A percentile compares a stretch with the other conserved stretches of the same genome.
Evolutionary conservation across 352 stramenopile species (phyloP).

Genomic region (Phytophthora sansomeana): DNA sequence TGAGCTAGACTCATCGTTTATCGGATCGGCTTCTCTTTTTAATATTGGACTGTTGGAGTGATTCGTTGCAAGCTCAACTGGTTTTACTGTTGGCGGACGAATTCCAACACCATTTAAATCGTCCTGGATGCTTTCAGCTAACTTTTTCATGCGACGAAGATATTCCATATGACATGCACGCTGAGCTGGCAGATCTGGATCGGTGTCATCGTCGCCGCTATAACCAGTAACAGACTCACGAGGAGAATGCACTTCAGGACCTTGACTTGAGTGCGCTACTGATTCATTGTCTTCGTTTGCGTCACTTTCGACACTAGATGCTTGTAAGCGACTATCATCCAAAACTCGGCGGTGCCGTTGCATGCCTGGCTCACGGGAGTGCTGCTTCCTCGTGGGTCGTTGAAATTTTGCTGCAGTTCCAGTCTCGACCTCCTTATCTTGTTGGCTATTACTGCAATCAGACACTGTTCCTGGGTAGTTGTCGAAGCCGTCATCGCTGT

Average conservation of each 20-base stretch:
- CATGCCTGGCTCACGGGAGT: background rate
- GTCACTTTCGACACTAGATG: constrained; percentile 10
- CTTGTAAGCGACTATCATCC: constrained; percentile 33
- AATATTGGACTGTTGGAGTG: background rate
- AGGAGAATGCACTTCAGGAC: constrained; percentile 3
- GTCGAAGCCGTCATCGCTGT: constrained; percentile 43
- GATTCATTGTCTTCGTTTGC: constrained; percentile 16
- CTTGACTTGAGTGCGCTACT: constrained; percentile 6
- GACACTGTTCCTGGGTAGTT: constrained; percentile 19
- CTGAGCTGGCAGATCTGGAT: constrained; percentile 53
- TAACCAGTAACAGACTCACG: constrained; percentile 26
- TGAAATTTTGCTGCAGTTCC: background rate
- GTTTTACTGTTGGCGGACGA: background rate
- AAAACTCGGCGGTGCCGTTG: constrained; percentile 40
- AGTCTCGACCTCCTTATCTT: background rate
- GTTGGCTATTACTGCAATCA: constrained; percentile 16
- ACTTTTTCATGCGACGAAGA: constrained; percentile 67
- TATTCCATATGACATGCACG: constrained; percentile 78
- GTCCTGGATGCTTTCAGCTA: constrained; percentile 72
- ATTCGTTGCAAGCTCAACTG: constrained; percentile 6
- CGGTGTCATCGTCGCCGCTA: constrained; percentile 40
- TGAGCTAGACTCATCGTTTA: constrained; percentile 1
- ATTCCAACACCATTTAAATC: constrained; percentile 44
- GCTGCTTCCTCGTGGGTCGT: background rate
- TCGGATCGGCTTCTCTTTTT: constrained; percentile 3